A percentile compares a stretch with the other conserved stretches of the same genome.
Evolutionary conservation across 805 yeast species (phyloP).

Genomic region (Ascoidea rubescens): DNA sequence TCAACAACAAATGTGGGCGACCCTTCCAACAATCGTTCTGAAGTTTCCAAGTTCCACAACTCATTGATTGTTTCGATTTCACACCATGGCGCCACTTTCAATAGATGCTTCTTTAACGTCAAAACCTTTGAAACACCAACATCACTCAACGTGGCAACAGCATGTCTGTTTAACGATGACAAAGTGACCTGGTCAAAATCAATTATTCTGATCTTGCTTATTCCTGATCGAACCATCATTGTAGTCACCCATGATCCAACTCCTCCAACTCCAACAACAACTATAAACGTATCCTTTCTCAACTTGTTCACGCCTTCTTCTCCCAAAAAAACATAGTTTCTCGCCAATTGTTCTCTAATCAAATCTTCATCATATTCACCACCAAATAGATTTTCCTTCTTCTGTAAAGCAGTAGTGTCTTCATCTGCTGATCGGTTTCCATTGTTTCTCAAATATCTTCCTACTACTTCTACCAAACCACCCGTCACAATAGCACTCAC

Average conservation of each 20-base stretch:
- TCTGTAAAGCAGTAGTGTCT: neutral
- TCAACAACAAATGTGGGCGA: slow-evolving; percentile 76
- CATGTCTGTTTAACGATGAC: slow-evolving; percentile 85
- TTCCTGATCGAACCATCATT: slow-evolving; percentile 86
- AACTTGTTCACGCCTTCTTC: slow-evolving; percentile 70
- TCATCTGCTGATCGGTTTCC: no score
- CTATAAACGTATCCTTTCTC: slow-evolving; percentile 57
- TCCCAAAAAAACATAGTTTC: slow-evolving; percentile 87
- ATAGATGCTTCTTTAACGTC: slow-evolving; percentile 55
- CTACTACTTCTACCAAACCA: no score
- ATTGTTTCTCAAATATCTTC: no score
- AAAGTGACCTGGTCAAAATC: slow-evolving; percentile 96
- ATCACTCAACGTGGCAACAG: slow-evolving; percentile 81
- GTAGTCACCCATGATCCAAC: slow-evolving; percentile 96
- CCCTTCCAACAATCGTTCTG: slow-evolving; percentile 45
- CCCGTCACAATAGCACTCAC: no score
- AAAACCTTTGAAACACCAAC: slow-evolving; percentile 89
- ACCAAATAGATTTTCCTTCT: neutral
- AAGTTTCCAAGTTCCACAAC: slow-evolving; percentile 58
- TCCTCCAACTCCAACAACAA: slow-evolving; percentile 91
- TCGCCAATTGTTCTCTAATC: slow-evolving; percentile 80
- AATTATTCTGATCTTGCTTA: slow-evolving; percentile 60
- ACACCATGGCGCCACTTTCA: slow-evolving; percentile 87
- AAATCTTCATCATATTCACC: slow-evolving; percentile 44
- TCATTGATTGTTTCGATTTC: slow-evolving; percentile 64